Evolutionary conservation across 2,329 filamentous ascomycete genomes (phyloP), one percentile per base, ranked within the genome.

Genomic region (Aphanoascus verrucosus): DNA sequence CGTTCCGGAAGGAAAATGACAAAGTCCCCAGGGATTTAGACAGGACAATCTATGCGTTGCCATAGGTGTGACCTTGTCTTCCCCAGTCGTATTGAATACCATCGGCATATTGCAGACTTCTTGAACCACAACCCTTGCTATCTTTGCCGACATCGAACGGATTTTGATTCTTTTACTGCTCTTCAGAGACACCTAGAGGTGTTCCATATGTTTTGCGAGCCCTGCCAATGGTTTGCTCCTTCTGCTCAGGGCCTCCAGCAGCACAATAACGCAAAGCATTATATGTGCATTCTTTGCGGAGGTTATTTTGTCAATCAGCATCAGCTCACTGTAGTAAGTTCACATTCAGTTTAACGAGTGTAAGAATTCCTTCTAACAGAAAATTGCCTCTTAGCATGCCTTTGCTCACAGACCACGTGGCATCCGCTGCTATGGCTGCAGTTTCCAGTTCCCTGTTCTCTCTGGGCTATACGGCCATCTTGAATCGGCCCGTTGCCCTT

Each of bases 381-480:
- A 31, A 23, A 41, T 17, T 2, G 5, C 6, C 6, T 45, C 12
- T 14, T 28, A 57, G 40, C 58, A 61, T 52, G 55, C 52, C 4
- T 55, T 54, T 46, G 51, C 48, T 6, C 59, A 62, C 15, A 54
- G 60, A 9, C 60, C 57, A 9, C 44, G 52, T 23, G 56, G 38
- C 2, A 55, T 60, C 3, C 7, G 37, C 8, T 62, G 60, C 41
- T 54, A 56, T 38, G 56, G 61, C 17, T 63, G 60, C 19, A 14
- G 41, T 3, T 42, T 56, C n/a, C 49, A 53, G 12, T 62, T 62
- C 38, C 45, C 49, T 3, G 51, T 57, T 1, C 48, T 59, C 14
- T 59, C 61, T 1, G 58, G 57, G 0, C 45, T 55, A 20, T 62
- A 62, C 49, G 60, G 60, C 34, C 61, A 62, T 38, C 52, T 62